Base-by-base conservation (phyloP, 331 rosid species). In the Rosa hybrid region DNA sequence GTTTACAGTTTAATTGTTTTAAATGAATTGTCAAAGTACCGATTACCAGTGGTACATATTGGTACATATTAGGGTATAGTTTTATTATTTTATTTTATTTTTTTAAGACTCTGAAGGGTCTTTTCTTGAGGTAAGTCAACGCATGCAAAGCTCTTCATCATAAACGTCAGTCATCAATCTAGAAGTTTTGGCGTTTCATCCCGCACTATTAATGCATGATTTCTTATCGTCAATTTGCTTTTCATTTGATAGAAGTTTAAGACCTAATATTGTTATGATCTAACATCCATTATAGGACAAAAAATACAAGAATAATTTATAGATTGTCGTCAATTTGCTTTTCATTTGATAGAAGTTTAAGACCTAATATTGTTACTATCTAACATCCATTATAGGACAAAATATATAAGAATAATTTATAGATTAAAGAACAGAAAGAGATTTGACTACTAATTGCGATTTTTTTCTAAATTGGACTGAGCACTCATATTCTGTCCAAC, bases 141-240 rank as follows among this genome's bases (percentile, higher is more conserved):
- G 49, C 81, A 65, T 81, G 76, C 80, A 44, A 75, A 48, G 44
- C 70, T 5, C 13, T 74, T 74, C 72, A 80, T 77, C 81, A 67
- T 67, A 50, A 48, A 67, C 75, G 53, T 77, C 79, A 68, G 38
- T 68, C 67, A 18, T 51, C 16, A 67, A 20, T 50, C 54, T 65
- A 51, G 30, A n/a, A 4, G 44, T 69, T 44, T 42, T 5, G 38
- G n/a, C 38, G 27, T 69, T 44, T 12, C 74, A 41, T 44, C 50
- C 41, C 50, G 50, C 50, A 18, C 50, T 56, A 39, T 7, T 41
- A 34, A 8, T 16, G 77, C 8, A 64, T 30, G 44, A 64, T 13
- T 10, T 23, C 67, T 21, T 64, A 64, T 64, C 44, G 0, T 64
- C 44, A 64, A 64, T 8, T 30, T 30, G 21, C 18, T 27, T 63